phyloP scores from a whole-genome alignment of 305 asterid genomes.

The Solanum chacoense region DNA sequence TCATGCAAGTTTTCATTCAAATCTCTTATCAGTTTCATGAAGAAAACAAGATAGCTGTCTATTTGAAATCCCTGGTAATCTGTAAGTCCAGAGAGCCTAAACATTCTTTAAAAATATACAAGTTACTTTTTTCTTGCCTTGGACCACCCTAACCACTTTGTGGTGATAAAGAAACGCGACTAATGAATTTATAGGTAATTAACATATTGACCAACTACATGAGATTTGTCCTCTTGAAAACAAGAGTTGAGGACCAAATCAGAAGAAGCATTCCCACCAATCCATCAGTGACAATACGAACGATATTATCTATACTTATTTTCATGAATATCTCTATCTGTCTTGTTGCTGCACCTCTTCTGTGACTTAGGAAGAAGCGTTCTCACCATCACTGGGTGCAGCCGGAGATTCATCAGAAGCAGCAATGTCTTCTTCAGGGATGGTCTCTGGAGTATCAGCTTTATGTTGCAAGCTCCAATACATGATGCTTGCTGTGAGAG shows the following conservation, averaged over 20 bases:
- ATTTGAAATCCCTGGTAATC: not conserved
- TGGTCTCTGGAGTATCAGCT: constrained; percentile 16
- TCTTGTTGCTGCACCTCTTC: not conserved
- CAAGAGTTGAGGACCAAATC: not conserved
- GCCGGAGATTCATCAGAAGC: constrained; percentile 13
- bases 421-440: constrained; percentile 1
- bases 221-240: constrained; percentile 1
- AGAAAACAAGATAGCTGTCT: not conserved
- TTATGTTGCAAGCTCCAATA: constrained; percentile 72
- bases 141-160: not conserved
- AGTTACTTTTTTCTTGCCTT: not conserved
- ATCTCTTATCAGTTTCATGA: not conserved
- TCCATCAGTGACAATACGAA: not conserved
- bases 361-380: not conserved
- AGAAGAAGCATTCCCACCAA: not conserved
- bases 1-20: not conserved
- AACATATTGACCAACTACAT: not conserved
- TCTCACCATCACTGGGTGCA: constrained; percentile 11
- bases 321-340: not conserved
- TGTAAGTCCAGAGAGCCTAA: not conserved
- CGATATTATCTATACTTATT: not conserved
- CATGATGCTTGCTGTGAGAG: constrained; percentile 82
- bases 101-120: not conserved
- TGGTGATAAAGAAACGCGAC: not conserved
- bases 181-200: not conserved